Evolutionary conservation across 2,329 filamentous ascomycete genomes (phyloP).

Genomic region (Fusarium sp.): DNA sequence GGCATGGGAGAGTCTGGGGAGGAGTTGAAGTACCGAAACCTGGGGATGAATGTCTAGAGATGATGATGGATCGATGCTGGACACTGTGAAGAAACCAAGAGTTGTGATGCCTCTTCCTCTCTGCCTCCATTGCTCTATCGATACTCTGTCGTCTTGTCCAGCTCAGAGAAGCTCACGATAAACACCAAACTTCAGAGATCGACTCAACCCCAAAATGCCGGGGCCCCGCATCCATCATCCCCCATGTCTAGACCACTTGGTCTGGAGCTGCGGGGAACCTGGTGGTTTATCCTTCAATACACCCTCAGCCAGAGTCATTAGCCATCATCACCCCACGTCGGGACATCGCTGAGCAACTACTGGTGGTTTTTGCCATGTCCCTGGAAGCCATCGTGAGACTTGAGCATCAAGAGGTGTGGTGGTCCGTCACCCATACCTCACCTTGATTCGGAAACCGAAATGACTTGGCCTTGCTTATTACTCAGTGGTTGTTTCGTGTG

Average conservation of each 20-base stretch:
- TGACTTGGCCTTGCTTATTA: not conserved
- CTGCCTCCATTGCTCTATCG: not conserved
- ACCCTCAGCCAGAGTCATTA: not conserved
- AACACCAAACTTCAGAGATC: not conserved
- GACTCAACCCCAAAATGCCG: not conserved
- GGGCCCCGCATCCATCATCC: constrained; percentile 5
- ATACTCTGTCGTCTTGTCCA: not conserved
- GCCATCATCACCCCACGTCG: not conserved
- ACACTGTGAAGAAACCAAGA: not conserved
- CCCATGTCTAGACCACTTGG: not conserved
- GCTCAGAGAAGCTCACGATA: not conserved
- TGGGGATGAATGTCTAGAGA: not conserved
- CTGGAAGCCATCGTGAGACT: constrained; percentile 4
- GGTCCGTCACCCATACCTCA: not conserved
- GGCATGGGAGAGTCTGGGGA: not conserved
- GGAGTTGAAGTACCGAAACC: not conserved
- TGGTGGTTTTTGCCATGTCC: not conserved
- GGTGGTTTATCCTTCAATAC: not conserved
- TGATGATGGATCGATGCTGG: not conserved
- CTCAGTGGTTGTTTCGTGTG: not conserved
- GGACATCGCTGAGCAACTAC: not conserved
- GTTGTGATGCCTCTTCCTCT: not conserved
- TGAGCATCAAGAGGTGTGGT: not conserved
- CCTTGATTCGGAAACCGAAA: not conserved
- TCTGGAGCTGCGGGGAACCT: constrained; percentile 3